Evolutionary conservation across 1,139 yeast genomes (phyloP).

Genomic region (Meyerozyma smithsonii): DNA sequence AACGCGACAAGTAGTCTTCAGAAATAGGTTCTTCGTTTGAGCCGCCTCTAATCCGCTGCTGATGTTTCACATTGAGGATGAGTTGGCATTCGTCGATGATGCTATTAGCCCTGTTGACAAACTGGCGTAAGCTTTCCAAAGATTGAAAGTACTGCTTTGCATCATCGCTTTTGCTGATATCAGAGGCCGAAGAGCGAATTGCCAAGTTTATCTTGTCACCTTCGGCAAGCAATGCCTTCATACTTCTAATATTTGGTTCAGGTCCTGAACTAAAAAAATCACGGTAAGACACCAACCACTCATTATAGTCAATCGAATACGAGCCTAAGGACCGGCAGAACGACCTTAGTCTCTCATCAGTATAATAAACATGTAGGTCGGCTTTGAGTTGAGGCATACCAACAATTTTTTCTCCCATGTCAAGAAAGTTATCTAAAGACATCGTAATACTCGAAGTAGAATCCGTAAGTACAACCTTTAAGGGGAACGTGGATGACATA

Average conservation of each 20-base stretch:
- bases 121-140: constrained; percentile 35
- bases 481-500: constrained; percentile 46
- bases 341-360: constrained; percentile 48
- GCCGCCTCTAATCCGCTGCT: constrained; percentile 39
- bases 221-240: constrained; percentile 45
- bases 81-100: constrained; percentile 58
- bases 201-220: constrained; percentile 50
- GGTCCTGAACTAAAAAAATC: constrained; percentile 34
- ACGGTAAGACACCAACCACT: constrained; percentile 50
- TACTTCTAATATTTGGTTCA: constrained; percentile 44
- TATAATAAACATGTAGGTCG: constrained; percentile 43
- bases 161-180: constrained; percentile 6
- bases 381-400: constrained; percentile 20
- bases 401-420: constrained; percentile 10
- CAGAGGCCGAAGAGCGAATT: constrained; percentile 17
- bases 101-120: constrained; percentile 40
- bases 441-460: background rate
- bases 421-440: constrained; percentile 12
- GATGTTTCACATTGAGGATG: constrained; percentile 46
- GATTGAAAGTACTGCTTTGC: constrained; percentile 11
- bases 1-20: constrained; percentile 17
- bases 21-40: constrained; percentile 12
- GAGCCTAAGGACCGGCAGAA: constrained; percentile 30
- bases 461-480: constrained; percentile 39
- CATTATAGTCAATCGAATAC: constrained; percentile 40